Evolutionary conservation across 108 stramenopile genomes (phyloP), one percentile per base, ranked within the genome.

Genomic region (Conticribra weissflogii): DNA sequence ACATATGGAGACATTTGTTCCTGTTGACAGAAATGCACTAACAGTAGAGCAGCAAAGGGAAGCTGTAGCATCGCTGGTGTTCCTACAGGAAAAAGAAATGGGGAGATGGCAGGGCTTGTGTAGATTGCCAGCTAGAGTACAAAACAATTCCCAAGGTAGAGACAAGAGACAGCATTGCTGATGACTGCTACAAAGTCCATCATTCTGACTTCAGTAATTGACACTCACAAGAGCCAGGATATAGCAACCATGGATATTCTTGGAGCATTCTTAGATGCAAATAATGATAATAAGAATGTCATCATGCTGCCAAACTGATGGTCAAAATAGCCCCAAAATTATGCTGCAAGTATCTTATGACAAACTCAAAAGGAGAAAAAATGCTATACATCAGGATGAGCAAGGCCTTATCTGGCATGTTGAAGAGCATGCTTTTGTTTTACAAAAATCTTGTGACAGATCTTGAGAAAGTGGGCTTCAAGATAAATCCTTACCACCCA

Each of bases 181-280:
- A 52, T 52, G 51, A 52, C 18, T n/a, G 51, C 18, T 52, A 52
- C 19, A n/a, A n/a, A n/a, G n/a, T n/a, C n/a, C 24, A 27, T 55
- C 9, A 55, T 55, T 23, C 14, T 55, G 4, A 55, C 54, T 27
- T 55, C 54, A 25, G 54, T 27, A 2, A 55, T 55, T 12, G 54
- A 55, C 15, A 27, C 25, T 2, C 54, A 55, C 24, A 27, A 55
- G 24, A 15, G 27, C 3, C 3, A 27, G 29, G 29, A 55, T 8
- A 15, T 55, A 28, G 25, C 29, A 3, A 25, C 23, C 12, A 14
- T 23, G 3, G 25, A 55, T 28, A 55, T 55, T 4, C 54, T 27
- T 25, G 54, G 54, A 3, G 54, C 54, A 3, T 55, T 55, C 29
- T 55, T 55, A 15, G 27, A 55, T 24, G 25, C 54, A 22, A 22